A percentile compares a stretch with the other conserved stretches of the same genome.
These are phyloP conservation scores for Monosporascus sp. DNA, from an alignment of 2,329 filamentous ascomycete species.

Conservation along the genomic window DNA sequence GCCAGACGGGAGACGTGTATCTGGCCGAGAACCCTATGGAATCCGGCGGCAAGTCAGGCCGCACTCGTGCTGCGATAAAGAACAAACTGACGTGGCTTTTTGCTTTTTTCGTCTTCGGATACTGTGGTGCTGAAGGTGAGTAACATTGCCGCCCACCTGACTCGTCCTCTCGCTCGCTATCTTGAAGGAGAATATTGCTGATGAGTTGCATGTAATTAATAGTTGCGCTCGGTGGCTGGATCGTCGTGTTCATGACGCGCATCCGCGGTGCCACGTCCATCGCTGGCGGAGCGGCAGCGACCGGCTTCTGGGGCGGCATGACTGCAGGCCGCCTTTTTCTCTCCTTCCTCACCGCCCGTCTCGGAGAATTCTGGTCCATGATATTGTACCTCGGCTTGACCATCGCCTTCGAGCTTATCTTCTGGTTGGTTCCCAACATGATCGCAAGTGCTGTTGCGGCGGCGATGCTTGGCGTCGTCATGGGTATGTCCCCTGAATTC, in stretches of 20 bases:
- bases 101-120: conserved; percentile 69
- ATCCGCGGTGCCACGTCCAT: conserved; percentile 66
- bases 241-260: conserved; percentile 78
- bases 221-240: conserved; percentile 60
- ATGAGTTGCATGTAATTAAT: no score
- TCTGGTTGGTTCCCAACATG: conserved; percentile 58
- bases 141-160: no score
- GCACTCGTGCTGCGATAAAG: conserved; percentile 38
- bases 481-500: conserved; percentile 61
- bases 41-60: conserved; percentile 37
- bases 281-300: conserved; percentile 47
- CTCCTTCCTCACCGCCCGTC: background rate
- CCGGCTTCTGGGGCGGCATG: no score
- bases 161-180: no score
- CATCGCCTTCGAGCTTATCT: conserved; percentile 61
- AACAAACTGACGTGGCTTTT: conserved; percentile 61
- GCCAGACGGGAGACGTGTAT: conserved; percentile 52
- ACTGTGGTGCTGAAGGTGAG: conserved; percentile 73
- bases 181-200: no score
- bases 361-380: conserved; percentile 56
- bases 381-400: conserved; percentile 84
- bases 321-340: background rate
- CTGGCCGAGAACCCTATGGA: conserved; percentile 32
- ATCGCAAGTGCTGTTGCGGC: conserved; percentile 72
- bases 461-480: conserved; percentile 62